phyloP scores from a whole-genome alignment of 441 rosid species.

The Metrosideros polymorpha region DNA sequence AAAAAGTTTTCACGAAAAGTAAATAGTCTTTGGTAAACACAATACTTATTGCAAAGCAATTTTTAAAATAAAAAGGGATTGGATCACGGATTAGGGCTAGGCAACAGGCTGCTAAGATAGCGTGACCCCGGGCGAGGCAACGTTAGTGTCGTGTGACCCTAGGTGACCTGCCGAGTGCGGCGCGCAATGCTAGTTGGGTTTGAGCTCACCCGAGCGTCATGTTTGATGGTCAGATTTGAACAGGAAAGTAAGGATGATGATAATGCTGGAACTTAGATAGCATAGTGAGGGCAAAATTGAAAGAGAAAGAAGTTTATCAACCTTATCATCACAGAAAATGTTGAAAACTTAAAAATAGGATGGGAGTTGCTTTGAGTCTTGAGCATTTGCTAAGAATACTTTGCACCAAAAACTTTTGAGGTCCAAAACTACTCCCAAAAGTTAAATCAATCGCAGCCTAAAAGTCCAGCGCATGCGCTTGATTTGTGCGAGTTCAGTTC shows the following conservation, averaged over 20 bases:
- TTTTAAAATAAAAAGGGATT: too few species aligned
- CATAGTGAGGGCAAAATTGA: background rate
- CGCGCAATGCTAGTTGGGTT: too few species aligned
- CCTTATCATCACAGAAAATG: too few species aligned
- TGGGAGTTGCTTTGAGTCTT: background rate
- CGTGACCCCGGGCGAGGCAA: too few species aligned
- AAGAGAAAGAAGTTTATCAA: background rate
- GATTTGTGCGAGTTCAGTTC: background rate
- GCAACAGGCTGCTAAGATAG: too few species aligned
- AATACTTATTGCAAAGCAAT: too few species aligned
- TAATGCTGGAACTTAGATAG: background rate
- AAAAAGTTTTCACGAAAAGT: too few species aligned
- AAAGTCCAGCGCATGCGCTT: background rate
- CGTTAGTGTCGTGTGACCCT: too few species aligned
- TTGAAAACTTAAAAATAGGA: background rate
- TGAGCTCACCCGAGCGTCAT: too few species aligned
- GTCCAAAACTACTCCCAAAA: background rate
- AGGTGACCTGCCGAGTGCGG: too few species aligned
- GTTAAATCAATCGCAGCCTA: background rate
- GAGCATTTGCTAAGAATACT: background rate
- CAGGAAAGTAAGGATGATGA: accelerated
- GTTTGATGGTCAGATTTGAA: background rate
- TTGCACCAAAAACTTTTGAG: background rate
- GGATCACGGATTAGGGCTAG: too few species aligned
- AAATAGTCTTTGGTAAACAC: background rate